A percentile compares a stretch with the other conserved stretches of the same genome.
These are phyloP conservation scores for Venturiaceae sp. DNA, from an alignment of 2,329 filamentous ascomycete genomes.

Conservation along the genomic window DNA sequence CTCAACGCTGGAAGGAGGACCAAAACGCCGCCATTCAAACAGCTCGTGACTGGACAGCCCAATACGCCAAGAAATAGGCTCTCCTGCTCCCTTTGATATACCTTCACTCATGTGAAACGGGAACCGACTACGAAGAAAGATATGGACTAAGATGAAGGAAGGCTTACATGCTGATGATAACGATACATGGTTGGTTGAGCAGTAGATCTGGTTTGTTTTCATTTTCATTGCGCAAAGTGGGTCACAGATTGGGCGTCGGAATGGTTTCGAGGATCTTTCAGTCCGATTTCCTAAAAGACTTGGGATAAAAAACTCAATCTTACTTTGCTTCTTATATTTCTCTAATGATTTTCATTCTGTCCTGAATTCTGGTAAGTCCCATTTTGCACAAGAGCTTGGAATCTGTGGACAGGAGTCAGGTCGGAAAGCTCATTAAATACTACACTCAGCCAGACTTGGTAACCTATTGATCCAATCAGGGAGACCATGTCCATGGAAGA, in stretches of 20 bases:
- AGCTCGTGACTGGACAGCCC: conserved; percentile 82
- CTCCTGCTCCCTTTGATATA: neutral
- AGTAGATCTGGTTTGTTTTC: neutral
- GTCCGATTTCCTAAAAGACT: neutral
- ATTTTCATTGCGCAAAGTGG: neutral
- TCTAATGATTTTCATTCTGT: too few relatives aligned
- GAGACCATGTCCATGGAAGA: too few relatives aligned
- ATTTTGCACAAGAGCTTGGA: neutral
- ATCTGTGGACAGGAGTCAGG: too few relatives aligned
- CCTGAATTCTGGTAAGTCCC: too few relatives aligned
- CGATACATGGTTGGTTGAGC: neutral
- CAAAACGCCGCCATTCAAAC: conserved; percentile 87
- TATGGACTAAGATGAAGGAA: neutral
- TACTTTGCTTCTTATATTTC: neutral
- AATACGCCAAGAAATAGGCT: conserved; percentile 54
- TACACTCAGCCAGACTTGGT: too few relatives aligned
- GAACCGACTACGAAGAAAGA: neutral
- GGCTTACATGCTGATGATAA: neutral
- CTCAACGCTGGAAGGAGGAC: conserved; percentile 96
- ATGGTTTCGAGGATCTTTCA: too few relatives aligned
- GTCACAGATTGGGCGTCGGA: neutral
- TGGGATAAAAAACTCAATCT: neutral
- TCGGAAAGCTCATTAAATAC: too few relatives aligned
- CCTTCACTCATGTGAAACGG: neutral
- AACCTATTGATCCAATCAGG: too few relatives aligned